Percentiles rank a stretch among this genome's conserved stretches.
Evolutionary conservation across 1,139 yeast genomes (phyloP).

Genomic region (Candida sojae): DNA sequence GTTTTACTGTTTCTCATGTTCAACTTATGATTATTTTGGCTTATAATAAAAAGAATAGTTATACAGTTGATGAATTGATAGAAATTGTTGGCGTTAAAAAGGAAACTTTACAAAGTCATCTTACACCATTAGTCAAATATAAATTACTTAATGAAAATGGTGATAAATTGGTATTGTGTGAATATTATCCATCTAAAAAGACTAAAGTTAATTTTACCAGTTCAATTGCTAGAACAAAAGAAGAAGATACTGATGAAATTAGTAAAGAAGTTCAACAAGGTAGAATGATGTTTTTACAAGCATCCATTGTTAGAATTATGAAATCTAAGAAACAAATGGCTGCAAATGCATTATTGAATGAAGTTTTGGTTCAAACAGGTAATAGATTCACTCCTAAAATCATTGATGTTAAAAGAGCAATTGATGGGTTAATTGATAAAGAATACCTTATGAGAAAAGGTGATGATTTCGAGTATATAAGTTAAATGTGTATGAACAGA

Average conservation of each 20-base stretch:
- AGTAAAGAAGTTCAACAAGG: conserved; percentile 85
- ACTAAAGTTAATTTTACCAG: conserved; percentile 82
- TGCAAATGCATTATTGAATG: conserved; percentile 82
- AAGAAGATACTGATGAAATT: conserved; percentile 72
- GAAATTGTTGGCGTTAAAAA: conserved; percentile 69
- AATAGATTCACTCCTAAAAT: conserved; percentile 85
- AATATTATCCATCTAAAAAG: conserved; percentile 83
- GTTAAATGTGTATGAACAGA: conserved; percentile 31
- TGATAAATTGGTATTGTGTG: conserved; percentile 72
- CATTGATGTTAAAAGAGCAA: conserved; percentile 82
- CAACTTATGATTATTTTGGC: conserved; percentile 87
- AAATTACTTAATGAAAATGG: conserved; percentile 48
- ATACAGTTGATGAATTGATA: conserved; percentile 61
- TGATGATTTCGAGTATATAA: conserved; percentile 78
- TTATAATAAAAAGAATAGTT: conserved; percentile 64
- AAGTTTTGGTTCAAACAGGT: conserved; percentile 84
- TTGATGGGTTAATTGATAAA: conserved; percentile 82
- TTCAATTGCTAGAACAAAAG: conserved; percentile 57
- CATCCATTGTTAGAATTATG: conserved; percentile 96
- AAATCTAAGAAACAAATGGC: conserved; percentile 82
- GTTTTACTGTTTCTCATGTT: conserved; percentile 77
- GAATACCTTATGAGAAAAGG: conserved; percentile 83
- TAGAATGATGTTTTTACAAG: conserved; percentile 82
- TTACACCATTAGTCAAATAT: conserved; percentile 77
- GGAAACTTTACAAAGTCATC: conserved; percentile 70